Conservation (phyloP, 305 asterid genomes). For the Fraxinus albicans region DNA sequence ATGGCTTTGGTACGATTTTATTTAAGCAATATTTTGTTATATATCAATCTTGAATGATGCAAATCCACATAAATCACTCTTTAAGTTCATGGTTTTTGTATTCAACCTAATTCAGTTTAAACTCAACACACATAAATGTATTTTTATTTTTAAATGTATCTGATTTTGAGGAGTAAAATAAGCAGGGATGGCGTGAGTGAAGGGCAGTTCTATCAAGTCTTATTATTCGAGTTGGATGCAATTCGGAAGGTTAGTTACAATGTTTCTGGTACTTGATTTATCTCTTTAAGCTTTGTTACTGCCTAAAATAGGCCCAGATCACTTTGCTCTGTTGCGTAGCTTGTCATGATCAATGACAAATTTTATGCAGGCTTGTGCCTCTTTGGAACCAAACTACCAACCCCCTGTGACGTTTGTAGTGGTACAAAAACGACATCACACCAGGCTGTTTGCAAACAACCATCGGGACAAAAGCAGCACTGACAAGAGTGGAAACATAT, state of each 20-base stretch:
- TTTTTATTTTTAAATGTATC: background rate
- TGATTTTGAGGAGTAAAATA: constrained; percentile 16
- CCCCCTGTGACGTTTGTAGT: constrained; percentile 95
- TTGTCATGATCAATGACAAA: constrained; percentile 14
- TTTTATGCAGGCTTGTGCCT: constrained; percentile 78
- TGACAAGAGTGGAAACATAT: constrained; percentile 88
- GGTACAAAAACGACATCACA: constrained; percentile 95
- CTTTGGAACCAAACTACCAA: constrained; percentile 93
- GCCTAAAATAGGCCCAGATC: background rate
- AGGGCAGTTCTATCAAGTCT: constrained; percentile 98
- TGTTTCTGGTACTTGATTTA: background rate
- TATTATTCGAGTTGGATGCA: constrained; percentile 92
- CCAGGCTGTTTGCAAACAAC: constrained; percentile 86
- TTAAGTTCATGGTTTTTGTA: background rate
- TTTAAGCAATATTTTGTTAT: background rate
- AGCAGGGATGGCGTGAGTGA: constrained; percentile 98
- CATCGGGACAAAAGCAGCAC: constrained; percentile 86
- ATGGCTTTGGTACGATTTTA: background rate
- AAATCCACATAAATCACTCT: background rate
- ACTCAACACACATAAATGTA: background rate
- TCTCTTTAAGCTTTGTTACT: background rate
- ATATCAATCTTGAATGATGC: background rate
- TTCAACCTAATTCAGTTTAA: background rate
- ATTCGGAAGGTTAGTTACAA: constrained; percentile 67
- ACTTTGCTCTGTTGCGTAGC: background rate